phyloP scores from a whole-genome alignment of 2,329 filamentous ascomycete genomes.

The Zasmidium cellare region DNA sequence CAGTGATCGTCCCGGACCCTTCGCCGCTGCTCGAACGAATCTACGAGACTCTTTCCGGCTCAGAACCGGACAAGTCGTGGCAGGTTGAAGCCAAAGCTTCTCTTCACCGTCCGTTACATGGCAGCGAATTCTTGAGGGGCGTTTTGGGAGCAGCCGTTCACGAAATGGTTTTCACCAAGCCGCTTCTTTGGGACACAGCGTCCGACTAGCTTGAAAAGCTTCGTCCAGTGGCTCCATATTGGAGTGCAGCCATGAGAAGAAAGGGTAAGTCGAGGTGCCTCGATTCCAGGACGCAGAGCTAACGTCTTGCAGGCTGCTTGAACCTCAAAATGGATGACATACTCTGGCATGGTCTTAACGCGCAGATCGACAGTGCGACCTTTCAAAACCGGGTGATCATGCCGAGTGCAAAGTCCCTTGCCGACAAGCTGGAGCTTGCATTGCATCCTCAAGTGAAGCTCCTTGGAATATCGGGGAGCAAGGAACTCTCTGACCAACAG shows the following conservation, averaged over 20 bases:
- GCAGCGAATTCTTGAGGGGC: neutral
- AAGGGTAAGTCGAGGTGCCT: neutral
- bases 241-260: neutral
- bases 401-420: neutral
- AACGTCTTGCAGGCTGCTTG: neutral
- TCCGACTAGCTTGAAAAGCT: neutral
- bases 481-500: neutral
- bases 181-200: neutral
- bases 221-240: neutral
- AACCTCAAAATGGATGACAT: neutral
- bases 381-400: neutral
- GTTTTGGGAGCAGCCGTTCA: neutral
- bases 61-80: neutral
- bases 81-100: neutral
- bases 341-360: neutral
- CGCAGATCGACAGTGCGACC: neutral
- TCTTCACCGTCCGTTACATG: neutral
- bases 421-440: neutral
- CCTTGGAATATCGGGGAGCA: neutral
- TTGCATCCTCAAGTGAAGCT: neutral
- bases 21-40: neutral
- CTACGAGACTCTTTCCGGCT: neutral
- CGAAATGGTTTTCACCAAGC: neutral
- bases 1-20: neutral
- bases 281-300: neutral